A percentile compares a stretch with the other conserved stretches of the same genome.
phyloP scores from a whole-genome alignment of 116 monocot genomes.

The Cymodocea nodosa region DNA sequence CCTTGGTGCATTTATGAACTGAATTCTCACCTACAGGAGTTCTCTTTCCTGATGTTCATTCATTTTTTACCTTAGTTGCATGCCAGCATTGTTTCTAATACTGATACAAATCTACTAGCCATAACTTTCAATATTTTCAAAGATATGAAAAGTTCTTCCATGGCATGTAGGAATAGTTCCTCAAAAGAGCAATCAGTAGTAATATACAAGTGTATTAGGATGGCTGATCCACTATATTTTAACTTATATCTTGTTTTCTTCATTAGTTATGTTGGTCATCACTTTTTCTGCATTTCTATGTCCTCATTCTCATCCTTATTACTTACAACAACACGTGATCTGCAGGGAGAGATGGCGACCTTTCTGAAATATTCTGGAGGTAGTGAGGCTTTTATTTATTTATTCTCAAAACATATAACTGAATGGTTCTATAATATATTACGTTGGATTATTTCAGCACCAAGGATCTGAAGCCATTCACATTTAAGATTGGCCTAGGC shows the following conservation, averaged over 20 bases:
- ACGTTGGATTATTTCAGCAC: slow-evolving; percentile 41
- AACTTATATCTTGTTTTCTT: background rate
- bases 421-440: background rate
- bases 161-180: background rate
- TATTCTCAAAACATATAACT: background rate
- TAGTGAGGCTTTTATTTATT: slow-evolving; percentile 6
- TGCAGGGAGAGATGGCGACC: slow-evolving; percentile 75
- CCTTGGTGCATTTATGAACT: no score
- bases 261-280: background rate
- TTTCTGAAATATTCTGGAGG: slow-evolving; percentile 94
- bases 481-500: slow-evolving; percentile 72
- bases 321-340: slow-evolving; percentile 4
- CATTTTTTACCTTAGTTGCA: no score
- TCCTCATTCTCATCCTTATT: background rate
- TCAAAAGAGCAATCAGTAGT: background rate
- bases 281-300: background rate
- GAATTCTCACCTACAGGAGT: no score
- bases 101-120: no score
- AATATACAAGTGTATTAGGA: background rate
- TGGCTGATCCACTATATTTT: background rate
- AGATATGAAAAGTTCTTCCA: no score
- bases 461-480: slow-evolving; percentile 83
- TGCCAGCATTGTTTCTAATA: no score
- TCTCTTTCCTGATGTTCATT: no score
- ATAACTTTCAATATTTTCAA: no score